Evolutionary conservation across 2,329 filamentous ascomycete genomes (phyloP), one percentile per base, ranked within the genome.

Genomic region (Botrytis cinerea): DNA sequence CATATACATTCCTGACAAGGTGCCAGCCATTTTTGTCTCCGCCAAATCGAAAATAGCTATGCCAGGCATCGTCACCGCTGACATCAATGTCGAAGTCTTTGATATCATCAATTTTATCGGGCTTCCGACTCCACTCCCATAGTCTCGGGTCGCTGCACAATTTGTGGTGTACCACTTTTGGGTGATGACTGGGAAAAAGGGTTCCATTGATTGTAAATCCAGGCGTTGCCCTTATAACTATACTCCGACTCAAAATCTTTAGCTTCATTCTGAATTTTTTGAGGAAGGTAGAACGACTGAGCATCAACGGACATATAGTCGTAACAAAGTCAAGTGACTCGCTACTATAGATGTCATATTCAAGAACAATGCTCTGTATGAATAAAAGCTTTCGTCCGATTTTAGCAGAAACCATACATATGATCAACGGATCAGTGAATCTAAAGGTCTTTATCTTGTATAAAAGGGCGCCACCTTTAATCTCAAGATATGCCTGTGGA

Each of bases 401-500:
- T 54, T 22, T 68, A 16, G 14, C 18, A 32, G 25, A 40, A 68
- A 12, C 10, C 5, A 2, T n/a, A 14, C 64, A 40, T 20, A 40
- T 8, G 1, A 1, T 20, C 25, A 1, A 1, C 16, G 4, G 9
- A 0, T 28, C 1, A 18, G 32, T 40, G 20, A 70, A 70, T 20
- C 32, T n/a, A 9, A 62, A 61, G 25, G 10, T 25, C 40, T 62
- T 70, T 4, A 20, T 28, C 48, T 61, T 70, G n/a, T 61, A 45
- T 20, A 61, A 14, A 16, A 61, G 32, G 8, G 40, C 32, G 25
- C 54, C 54, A n/a, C 68, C 40, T 28, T 14, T 28, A 20, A 61
- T 70, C 2, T 61, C 28, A 8, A 46, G 51, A 61, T 61, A 70
- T n/a, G 54, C 54, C 28, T 70, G 48, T 10, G 48, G 66, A 40